These are phyloP conservation scores for Botrytis tulipae DNA, from an alignment of 2,329 filamentous ascomycete genomes.

Conservation along the genomic window DNA sequence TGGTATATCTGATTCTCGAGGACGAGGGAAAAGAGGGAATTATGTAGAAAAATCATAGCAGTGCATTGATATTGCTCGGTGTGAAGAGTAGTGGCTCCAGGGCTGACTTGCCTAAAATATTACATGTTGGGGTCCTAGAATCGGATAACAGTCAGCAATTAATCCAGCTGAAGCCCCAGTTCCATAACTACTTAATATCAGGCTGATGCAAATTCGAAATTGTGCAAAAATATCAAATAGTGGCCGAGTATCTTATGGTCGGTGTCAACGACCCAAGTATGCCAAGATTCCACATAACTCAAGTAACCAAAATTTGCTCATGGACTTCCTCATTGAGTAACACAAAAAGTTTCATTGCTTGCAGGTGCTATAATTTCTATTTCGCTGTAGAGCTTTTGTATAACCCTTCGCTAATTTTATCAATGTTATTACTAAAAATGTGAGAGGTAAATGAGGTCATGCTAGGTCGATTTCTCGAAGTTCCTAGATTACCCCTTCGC, in stretches of 20 bases:
- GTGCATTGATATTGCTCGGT: background rate
- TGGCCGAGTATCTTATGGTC: background rate
- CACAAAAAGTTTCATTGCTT: background rate
- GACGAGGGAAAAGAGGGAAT: background rate
- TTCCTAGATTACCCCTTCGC: background rate
- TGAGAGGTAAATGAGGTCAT: background rate
- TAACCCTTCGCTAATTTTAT: background rate
- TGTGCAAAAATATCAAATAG: background rate
- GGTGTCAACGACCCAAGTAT: background rate
- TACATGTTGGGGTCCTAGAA: background rate
- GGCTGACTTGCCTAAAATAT: background rate
- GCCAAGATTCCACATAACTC: background rate
- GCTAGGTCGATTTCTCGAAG: background rate
- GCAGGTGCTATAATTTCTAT: background rate
- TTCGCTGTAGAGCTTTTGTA: background rate
- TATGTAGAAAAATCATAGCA: background rate
- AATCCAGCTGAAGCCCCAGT: slow-evolving; percentile 10
- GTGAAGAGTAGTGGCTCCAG: background rate
- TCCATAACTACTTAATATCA: background rate
- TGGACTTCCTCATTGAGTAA: background rate
- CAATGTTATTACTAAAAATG: no score
- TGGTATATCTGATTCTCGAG: background rate
- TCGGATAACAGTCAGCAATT: background rate
- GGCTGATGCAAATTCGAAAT: background rate
- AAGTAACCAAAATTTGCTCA: background rate